Evolutionary conservation across 192 early-diverging fungal genomes (phyloP).

Genomic region (Podila epicladia): DNA sequence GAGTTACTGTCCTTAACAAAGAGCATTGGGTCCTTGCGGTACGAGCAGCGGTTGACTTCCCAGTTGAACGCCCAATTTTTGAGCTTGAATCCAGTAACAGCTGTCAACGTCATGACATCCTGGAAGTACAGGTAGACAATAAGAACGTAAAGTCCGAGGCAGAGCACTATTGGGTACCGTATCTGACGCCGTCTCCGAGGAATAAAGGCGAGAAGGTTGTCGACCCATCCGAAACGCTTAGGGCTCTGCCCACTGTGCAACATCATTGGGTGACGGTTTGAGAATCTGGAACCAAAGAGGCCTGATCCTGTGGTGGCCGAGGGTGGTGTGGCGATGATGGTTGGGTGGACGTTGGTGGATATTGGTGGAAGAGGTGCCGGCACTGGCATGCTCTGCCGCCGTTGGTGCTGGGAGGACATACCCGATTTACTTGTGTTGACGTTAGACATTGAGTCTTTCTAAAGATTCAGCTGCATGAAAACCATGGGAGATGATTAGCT

Average conservation of each 20-base stretch:
- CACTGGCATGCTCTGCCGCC: constrained; percentile 40
- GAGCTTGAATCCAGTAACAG: constrained; percentile 52
- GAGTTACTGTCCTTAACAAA: constrained; percentile 59
- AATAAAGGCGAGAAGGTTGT: constrained; percentile 16
- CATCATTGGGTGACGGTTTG: constrained; percentile 42
- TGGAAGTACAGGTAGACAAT: constrained; percentile 34
- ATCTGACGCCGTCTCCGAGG: constrained; percentile 38
- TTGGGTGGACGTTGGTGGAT: constrained; percentile 37
- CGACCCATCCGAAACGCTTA: constrained; percentile 15
- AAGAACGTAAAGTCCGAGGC: constrained; percentile 23
- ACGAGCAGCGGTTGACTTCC: constrained; percentile 57
- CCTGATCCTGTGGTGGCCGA: constrained; percentile 42
- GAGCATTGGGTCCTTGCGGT: constrained; percentile 64
- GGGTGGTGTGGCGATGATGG: constrained; percentile 47
- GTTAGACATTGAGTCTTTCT: constrained; percentile 15
- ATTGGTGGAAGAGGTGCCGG: constrained; percentile 34
- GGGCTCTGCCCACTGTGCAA: constrained; percentile 22
- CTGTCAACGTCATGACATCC: constrained; percentile 17
- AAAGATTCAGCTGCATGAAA: neutral
- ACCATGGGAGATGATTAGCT: neutral
- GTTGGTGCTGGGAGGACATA: constrained; percentile 41
- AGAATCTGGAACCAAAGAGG: constrained; percentile 24
- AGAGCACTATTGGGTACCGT: constrained; percentile 23
- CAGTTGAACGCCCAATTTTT: constrained; percentile 58
- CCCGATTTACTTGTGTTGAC: constrained; percentile 23